Evolutionary conservation across 2,329 filamentous ascomycete species (phyloP).

Genomic region (Allantophomopsis lycopodina): DNA sequence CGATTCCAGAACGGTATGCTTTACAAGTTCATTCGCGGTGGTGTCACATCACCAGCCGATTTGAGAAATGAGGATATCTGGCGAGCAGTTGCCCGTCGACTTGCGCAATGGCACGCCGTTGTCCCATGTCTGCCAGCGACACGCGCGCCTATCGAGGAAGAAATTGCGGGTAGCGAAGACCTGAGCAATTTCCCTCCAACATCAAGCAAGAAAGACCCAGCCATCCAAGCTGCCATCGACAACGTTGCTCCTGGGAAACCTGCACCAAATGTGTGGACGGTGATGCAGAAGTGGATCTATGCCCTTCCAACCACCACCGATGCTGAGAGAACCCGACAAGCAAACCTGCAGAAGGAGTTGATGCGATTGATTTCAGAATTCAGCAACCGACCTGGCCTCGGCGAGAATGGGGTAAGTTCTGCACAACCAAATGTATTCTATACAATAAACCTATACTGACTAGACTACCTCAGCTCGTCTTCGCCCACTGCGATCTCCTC

Average conservation of each 20-base stretch:
- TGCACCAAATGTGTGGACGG: conserved; percentile 83
- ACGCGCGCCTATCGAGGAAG: conserved; percentile 11
- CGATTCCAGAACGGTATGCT: conserved; percentile 94
- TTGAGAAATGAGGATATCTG: conserved; percentile 64
- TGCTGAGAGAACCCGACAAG: conserved; percentile 52
- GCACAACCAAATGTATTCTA: conserved; percentile 1
- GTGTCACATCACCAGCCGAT: conserved; percentile 67
- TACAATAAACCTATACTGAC: too few relatives aligned
- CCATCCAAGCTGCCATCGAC: conserved; percentile 29
- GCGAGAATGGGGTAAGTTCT: conserved; percentile 54
- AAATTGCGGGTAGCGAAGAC: conserved; percentile 22
- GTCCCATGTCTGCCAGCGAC: conserved; percentile 39
- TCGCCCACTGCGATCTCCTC: conserved; percentile 92
- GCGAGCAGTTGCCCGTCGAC: conserved; percentile 66
- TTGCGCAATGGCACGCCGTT: conserved; percentile 86
- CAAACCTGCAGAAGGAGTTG: conserved; percentile 61
- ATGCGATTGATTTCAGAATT: conserved; percentile 55
- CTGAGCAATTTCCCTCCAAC: conserved; percentile 12
- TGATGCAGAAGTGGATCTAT: conserved; percentile 90
- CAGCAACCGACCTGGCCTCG: conserved; percentile 64
- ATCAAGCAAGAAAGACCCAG: conserved; percentile 19
- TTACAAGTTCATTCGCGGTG: conserved; percentile 79
- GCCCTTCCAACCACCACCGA: conserved; percentile 66
- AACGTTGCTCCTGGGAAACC: conserved; percentile 51
- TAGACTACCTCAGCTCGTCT: conserved; percentile 50